phyloP scores from a whole-genome alignment of 345 rosid genomes.

The Citropsis articulata region DNA sequence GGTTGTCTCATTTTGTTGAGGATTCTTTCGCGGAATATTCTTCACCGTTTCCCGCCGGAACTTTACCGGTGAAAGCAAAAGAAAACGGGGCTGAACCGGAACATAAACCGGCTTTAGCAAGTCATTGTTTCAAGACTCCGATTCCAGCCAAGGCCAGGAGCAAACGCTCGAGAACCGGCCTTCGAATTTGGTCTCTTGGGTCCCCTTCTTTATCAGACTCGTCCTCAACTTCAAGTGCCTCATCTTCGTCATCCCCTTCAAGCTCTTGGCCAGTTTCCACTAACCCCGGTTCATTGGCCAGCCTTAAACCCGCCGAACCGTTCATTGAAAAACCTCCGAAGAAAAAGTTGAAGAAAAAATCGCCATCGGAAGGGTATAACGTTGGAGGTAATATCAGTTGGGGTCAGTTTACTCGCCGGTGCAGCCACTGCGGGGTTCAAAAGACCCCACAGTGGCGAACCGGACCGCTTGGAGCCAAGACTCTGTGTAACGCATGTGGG shows the following conservation, averaged over 20 bases:
- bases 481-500: constrained; percentile 91
- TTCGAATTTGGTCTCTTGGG: constrained; percentile 56
- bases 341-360: constrained; percentile 38
- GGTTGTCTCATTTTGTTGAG: constrained; percentile 88
- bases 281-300: constrained; percentile 10
- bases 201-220: constrained; percentile 52
- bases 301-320: constrained; percentile 22
- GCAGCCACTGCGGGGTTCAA: constrained; percentile 91
- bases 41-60: constrained; percentile 39
- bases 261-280: constrained; percentile 27
- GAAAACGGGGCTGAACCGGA: constrained; percentile 26
- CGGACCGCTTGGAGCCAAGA: constrained; percentile 88
- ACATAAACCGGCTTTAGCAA: constrained; percentile 3
- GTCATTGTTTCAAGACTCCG: constrained; percentile 36
- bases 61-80: constrained; percentile 27
- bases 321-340: constrained; percentile 23
- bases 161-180: constrained; percentile 64
- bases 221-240: constrained; percentile 43
- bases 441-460: constrained; percentile 96
- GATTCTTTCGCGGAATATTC: constrained; percentile 68
- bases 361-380: constrained; percentile 9
- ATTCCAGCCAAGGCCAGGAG: constrained; percentile 81
- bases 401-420: constrained; percentile 44
- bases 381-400: constrained; percentile 11
- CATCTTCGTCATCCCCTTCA: constrained; percentile 31